Evolutionary conservation across 2,329 filamentous ascomycete genomes (phyloP).

Genomic region (Colletotrichum sp.): DNA sequence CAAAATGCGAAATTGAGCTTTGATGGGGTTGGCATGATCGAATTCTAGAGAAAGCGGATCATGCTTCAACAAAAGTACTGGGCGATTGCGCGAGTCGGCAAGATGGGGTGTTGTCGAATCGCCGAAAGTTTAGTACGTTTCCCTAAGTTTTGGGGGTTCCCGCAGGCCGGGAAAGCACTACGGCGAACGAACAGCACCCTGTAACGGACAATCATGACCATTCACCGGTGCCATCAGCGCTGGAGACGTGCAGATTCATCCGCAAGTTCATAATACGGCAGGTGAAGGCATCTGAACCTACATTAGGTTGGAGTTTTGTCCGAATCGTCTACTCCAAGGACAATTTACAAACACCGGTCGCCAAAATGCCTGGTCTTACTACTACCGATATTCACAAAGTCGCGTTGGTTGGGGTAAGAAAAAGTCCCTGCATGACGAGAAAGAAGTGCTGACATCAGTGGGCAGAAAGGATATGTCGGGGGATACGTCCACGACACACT

Average conservation of each 20-base stretch:
- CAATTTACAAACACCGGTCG: rapidly evolving
- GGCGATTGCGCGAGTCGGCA: not conserved
- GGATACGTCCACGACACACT: not conserved
- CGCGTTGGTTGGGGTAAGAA: not conserved
- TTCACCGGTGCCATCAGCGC: not conserved
- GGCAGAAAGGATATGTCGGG: conserved; percentile 4
- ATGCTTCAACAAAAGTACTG: not conserved
- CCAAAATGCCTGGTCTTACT: not conserved
- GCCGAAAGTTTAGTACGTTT: not conserved
- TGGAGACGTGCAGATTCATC: rapidly evolving
- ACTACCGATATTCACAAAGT: not conserved
- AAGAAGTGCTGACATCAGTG: not conserved
- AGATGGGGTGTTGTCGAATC: not conserved
- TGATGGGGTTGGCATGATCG: rapidly evolving
- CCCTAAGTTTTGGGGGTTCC: not conserved
- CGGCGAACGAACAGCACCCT: not conserved
- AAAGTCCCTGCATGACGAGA: not conserved
- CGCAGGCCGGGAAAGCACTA: not conserved
- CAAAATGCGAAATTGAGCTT: too few species aligned
- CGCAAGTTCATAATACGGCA: not conserved
- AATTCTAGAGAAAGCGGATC: not conserved
- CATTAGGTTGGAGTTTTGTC: not conserved
- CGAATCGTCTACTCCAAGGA: not conserved
- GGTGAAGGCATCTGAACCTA: rapidly evolving
- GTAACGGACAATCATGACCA: not conserved